Conservation (phyloP, 2,329 filamentous ascomycete species). For the Monosporascus sp. region DNA sequence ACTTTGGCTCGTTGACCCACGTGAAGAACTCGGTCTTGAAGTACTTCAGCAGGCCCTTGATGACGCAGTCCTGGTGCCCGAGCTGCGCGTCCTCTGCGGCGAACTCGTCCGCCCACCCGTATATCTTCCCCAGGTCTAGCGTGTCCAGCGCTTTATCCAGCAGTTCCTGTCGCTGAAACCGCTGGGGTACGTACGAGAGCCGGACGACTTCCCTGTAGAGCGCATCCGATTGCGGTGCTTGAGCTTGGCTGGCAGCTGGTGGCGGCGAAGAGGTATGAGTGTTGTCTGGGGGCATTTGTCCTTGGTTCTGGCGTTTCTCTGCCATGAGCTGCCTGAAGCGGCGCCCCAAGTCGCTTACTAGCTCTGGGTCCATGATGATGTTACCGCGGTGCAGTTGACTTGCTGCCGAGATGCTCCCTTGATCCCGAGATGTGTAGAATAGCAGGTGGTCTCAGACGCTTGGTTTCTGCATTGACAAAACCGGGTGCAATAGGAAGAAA, state of each 20-base stretch:
- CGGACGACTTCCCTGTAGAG: neutral
- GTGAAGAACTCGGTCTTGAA: constrained; percentile 62
- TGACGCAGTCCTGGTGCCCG: constrained; percentile 9
- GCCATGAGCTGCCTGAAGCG: neutral
- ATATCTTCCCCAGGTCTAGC: neutral
- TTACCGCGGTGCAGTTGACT: neutral
- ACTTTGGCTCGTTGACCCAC: constrained; percentile 94
- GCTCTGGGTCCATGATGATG: neutral
- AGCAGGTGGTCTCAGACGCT: too few relatives aligned
- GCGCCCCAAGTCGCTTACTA: neutral
- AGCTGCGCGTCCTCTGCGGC: constrained; percentile 2
- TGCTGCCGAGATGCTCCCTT: neutral
- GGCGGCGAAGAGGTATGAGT: neutral
- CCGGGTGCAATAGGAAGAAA: too few relatives aligned
- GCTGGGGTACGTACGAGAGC: neutral
- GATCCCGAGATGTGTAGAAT: too few relatives aligned
- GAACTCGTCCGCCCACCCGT: neutral
- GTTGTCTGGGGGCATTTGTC: neutral
- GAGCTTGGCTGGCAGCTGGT: neutral
- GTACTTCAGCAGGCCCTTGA: constrained; percentile 5
- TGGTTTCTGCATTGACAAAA: too few relatives aligned
- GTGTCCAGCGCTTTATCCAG: neutral
- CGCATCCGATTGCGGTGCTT: neutral
- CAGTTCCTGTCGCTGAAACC: neutral
- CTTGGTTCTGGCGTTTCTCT: neutral